Conservation (phyloP, 2,329 filamentous ascomycete species). For the Chrysoporthe puriensis region DNA sequence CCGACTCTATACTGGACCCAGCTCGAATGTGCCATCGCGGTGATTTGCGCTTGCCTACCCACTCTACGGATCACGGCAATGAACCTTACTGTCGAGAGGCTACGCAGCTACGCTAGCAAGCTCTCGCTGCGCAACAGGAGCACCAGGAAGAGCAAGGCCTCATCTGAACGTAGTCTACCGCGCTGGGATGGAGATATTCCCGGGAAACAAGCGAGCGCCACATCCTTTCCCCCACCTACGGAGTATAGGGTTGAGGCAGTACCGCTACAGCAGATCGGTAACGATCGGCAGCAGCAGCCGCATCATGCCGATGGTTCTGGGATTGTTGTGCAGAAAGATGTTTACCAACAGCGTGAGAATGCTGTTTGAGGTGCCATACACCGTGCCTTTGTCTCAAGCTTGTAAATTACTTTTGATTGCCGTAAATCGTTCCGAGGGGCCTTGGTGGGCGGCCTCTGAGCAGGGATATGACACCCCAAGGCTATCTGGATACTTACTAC, state of each 20-base stretch:
- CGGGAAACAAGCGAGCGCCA: not conserved
- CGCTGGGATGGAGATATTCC: not conserved
- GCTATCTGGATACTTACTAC: too few relatives aligned
- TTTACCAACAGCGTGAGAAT: conserved; percentile 2
- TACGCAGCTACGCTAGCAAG: conserved; percentile 12
- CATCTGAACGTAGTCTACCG: not conserved
- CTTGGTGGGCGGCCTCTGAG: too few relatives aligned
- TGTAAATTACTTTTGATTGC: too few relatives aligned
- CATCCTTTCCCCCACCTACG: not conserved
- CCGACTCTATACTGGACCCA: conserved; percentile 8
- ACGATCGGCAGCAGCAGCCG: not conserved
- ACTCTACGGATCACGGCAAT: conserved; percentile 2
- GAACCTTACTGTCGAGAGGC: conserved; percentile 1
- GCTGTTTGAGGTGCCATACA: too few relatives aligned
- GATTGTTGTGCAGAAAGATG: conserved; percentile 7
- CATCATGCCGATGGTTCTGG: not conserved
- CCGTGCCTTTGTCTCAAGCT: too few relatives aligned
- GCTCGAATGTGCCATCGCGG: conserved; percentile 3
- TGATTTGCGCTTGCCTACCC: conserved; percentile 22
- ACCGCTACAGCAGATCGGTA: not conserved
- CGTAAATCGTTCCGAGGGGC: too few relatives aligned
- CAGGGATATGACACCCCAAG: too few relatives aligned
- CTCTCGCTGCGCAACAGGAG: conserved; percentile 2
- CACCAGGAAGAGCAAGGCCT: not conserved
- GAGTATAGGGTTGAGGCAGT: conserved; percentile 1